These are phyloP conservation scores for Metarhizium album DNA, from an alignment of 2,329 filamentous ascomycete genomes.

Conservation along the genomic window DNA sequence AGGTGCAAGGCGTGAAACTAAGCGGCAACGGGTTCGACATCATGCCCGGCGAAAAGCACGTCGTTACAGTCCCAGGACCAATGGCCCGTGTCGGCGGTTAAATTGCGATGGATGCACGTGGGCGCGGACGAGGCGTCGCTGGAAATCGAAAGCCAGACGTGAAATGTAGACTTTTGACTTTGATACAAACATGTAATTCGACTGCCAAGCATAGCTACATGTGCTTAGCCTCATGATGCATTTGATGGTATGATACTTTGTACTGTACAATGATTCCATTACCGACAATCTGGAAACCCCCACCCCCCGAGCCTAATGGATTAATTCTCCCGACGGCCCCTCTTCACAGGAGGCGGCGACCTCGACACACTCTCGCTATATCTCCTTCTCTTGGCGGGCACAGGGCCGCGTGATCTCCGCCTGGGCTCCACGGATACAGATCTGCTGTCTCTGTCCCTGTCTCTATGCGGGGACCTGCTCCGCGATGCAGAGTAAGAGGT, in stretches of 20 bases:
- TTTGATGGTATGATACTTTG: neutral
- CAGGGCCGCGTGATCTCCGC: slow-evolving; percentile 14
- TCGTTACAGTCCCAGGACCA: slow-evolving; percentile 11
- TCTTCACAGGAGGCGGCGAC: slow-evolving; percentile 22
- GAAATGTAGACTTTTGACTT: neutral
- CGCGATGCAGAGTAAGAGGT: slow-evolving; percentile 16
- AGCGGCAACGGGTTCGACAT: slow-evolving; percentile 50
- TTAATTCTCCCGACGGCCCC: slow-evolving; percentile 18
- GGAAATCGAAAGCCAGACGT: neutral
- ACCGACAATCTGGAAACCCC: neutral
- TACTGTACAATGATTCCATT: neutral
- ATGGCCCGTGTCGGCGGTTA: neutral
- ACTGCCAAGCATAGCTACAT: neutral
- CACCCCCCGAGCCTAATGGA: neutral
- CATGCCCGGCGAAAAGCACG: slow-evolving; percentile 33
- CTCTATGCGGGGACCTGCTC: slow-evolving; percentile 9
- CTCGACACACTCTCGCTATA: slow-evolving; percentile 21
- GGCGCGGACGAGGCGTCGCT: neutral
- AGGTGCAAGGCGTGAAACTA: slow-evolving; percentile 31
- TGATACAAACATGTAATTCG: neutral
- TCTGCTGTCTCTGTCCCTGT: slow-evolving; percentile 3
- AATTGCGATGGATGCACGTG: neutral
- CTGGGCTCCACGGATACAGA: slow-evolving; percentile 3
- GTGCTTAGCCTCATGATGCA: neutral
- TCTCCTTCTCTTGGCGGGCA: slow-evolving; percentile 11